Evolutionary conservation across 2,329 filamentous ascomycete genomes (phyloP), one percentile per base, ranked within the genome.

Genomic region (Pseudogymnoascus sp.): DNA sequence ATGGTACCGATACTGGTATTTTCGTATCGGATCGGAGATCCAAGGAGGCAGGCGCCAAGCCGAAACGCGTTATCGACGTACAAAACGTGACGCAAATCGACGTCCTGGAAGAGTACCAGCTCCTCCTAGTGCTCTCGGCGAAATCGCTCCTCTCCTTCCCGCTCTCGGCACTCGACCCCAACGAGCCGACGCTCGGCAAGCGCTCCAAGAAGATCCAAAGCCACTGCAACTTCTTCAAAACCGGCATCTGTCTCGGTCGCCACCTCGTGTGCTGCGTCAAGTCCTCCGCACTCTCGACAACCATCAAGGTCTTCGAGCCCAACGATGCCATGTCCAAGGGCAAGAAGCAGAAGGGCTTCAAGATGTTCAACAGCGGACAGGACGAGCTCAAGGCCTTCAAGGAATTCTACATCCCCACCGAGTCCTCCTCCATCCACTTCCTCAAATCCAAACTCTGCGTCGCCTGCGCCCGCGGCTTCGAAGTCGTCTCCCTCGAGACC

Each of bases 301-400:
- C 93, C 1, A 96, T 99, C 79, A 97, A 97, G 76, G 94, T 97
- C n/a, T 97, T 91, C 75, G 93, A 99, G 76, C 94, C 94, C 1
- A 96, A 96, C 76, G 94, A 97, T 72, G 89, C 91, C 64, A 88
- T 96, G 81, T 88, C 89, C 60, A 94, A 92, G 77, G 90, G 90
- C 62, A 95, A 94, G 79, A 97, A 95, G 78, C 95, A 96, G 72
- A 94, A 92, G 70, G 93, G 94, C 16, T 87, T 99, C 63, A 96
- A 95, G 77, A 96, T 99, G 86, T 93, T 99, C 76, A 91, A 91
- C 64, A 87, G 84, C 66, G 91, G 91, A 7, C 92, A 97, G 73
- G 94, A 99, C 74, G 91, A 96, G 68, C 82, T 99, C 65, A 95
- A 95, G 76, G 90, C 93, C 11, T 96, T 95, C 81, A 96, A 96